phyloP scores from a whole-genome alignment of 2,329 filamentous ascomycete species.

The Calonectria montana region DNA sequence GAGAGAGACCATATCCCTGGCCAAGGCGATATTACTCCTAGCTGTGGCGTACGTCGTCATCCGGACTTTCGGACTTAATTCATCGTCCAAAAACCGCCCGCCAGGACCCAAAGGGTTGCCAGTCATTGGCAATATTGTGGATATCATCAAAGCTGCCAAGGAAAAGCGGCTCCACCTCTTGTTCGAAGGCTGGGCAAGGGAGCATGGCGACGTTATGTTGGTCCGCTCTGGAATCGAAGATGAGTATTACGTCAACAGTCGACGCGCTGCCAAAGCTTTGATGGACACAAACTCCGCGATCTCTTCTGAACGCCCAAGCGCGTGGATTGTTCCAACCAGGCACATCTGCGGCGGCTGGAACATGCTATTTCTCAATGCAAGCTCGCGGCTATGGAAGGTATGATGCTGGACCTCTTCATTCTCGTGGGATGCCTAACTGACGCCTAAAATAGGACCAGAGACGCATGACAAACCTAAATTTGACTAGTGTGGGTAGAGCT shows the following conservation, averaged over 20 bases:
- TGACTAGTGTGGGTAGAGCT: not conserved
- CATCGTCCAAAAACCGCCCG: not conserved
- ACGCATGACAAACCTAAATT: not conserved
- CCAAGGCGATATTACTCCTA: not conserved
- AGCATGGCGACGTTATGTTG: not conserved
- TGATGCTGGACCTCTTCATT: not conserved
- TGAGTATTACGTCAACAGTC: not conserved
- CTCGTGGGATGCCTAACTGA: not conserved
- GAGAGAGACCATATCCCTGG: not conserved
- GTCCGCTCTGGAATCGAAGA: not conserved
- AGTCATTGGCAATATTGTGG: not conserved
- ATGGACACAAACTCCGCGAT: not conserved
- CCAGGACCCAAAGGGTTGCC: not conserved
- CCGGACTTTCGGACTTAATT: not conserved
- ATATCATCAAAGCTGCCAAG: not conserved
- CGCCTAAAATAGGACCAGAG: not conserved
- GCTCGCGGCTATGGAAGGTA: not conserved
- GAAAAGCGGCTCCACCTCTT: not conserved
- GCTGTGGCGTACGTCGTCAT: not conserved
- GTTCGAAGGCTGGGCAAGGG: not conserved
- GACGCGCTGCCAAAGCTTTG: not conserved
- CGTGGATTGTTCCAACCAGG: not conserved
- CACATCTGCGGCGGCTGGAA: not conserved
- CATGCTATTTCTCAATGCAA: not conserved
- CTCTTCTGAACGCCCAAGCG: not conserved